A percentile compares a stretch with the other conserved stretches of the same genome.
phyloP scores from a whole-genome alignment of 2,329 filamentous ascomycete species.

The Diaporthe ilicicola region DNA sequence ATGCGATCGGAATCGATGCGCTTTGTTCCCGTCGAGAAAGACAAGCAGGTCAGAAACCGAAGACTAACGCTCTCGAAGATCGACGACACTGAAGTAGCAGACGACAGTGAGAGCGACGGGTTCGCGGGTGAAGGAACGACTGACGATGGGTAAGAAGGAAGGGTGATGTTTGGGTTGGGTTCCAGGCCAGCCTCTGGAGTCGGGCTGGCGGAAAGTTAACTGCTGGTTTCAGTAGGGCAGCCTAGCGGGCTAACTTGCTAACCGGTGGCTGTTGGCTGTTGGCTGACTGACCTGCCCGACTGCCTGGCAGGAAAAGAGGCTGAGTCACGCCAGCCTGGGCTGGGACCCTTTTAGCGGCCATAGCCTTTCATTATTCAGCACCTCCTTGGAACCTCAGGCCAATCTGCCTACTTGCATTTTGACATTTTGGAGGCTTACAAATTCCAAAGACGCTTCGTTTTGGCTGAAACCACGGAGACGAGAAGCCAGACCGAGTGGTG shows the following conservation, averaged over 20 bases:
- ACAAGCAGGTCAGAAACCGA: slow-evolving; percentile 30
- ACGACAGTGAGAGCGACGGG: slow-evolving; percentile 17
- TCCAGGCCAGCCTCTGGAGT: neutral
- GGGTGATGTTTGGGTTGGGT: slow-evolving; percentile 3
- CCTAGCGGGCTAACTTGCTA: too few relatives aligned
- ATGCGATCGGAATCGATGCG: slow-evolving; percentile 27
- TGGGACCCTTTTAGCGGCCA: neutral
- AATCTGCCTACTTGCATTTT: too few relatives aligned
- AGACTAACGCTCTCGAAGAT: slow-evolving; percentile 26
- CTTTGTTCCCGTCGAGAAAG: slow-evolving; percentile 29
- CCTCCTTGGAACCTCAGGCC: too few relatives aligned
- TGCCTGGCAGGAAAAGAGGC: neutral
- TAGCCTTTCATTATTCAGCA: neutral
- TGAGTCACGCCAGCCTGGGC: neutral
- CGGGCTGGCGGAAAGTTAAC: neutral
- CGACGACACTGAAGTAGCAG: slow-evolving; percentile 9
- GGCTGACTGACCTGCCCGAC: neutral
- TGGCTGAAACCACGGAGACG: too few relatives aligned
- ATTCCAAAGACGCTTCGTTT: neutral
- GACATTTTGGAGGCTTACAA: neutral
- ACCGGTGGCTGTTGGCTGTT: neutral
- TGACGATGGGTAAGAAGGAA: slow-evolving; percentile 20
- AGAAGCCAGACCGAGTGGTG: too few relatives aligned
- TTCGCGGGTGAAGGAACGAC: slow-evolving; percentile 25
- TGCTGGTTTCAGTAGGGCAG: neutral